A percentile compares a stretch with the other conserved stretches of the same genome.
Conservation (phyloP, 2,329 filamentous ascomycete species). For the Pseudohalonectria lignicola region DNA sequence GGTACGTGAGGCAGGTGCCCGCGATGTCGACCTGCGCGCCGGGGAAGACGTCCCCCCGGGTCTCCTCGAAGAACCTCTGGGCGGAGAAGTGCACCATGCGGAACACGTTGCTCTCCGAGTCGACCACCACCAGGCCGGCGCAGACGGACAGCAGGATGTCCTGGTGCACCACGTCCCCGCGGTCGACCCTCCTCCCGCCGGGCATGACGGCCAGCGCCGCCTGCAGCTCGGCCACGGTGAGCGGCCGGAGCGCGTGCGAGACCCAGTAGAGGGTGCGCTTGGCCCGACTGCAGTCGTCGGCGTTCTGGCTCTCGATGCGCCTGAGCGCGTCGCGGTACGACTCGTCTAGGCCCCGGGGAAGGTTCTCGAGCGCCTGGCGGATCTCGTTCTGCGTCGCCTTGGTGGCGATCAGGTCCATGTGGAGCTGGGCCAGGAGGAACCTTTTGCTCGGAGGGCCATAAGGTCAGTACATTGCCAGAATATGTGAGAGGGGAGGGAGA, state of each 20-base stretch:
- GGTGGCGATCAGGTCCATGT: not conserved
- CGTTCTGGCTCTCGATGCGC: constrained; percentile 26
- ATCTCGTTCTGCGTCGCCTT: constrained; percentile 2
- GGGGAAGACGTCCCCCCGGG: not conserved
- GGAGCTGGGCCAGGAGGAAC: constrained; percentile 7
- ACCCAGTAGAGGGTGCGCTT: not conserved
- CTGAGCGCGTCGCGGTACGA: constrained; percentile 29
- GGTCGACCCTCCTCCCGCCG: constrained; percentile 15
- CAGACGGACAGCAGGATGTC: constrained; percentile 24
- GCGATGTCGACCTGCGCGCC: not conserved
- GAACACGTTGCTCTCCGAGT: constrained; percentile 24
- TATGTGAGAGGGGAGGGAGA: too few relatives aligned
- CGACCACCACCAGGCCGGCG: constrained; percentile 27
- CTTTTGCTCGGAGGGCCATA: too few relatives aligned
- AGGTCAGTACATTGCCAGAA: too few relatives aligned
- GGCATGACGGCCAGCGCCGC: constrained; percentile 28
- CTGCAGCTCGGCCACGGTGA: constrained; percentile 18
- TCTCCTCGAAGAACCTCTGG: constrained; percentile 29
- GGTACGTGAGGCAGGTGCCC: not conserved
- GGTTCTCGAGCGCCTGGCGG: not conserved
- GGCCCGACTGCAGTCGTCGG: constrained; percentile 5
- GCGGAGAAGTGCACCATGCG: constrained; percentile 33
- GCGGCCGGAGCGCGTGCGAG: not conserved
- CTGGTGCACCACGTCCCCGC: constrained; percentile 20
- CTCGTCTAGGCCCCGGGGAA: not conserved